These are phyloP conservation scores for Physcomitrellopsis africana DNA, from an alignment of 225 moss, liverwort and hornwort genomes.

Conservation along the genomic window DNA sequence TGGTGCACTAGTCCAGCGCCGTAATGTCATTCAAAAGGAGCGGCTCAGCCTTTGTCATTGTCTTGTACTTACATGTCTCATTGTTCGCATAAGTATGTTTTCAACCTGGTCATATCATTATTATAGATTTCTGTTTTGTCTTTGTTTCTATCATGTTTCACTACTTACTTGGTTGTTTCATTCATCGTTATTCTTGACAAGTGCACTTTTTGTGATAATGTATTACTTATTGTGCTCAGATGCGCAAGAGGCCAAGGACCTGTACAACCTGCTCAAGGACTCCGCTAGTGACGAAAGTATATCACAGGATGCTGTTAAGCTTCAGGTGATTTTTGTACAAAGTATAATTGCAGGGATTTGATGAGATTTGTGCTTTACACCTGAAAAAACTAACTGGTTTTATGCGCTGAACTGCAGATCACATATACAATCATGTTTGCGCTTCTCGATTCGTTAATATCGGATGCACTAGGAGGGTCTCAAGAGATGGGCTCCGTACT, in stretches of 20 bases:
- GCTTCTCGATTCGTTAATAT: conserved; percentile 76
- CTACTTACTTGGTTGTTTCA: neutral
- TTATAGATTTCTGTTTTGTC: conserved; percentile 11
- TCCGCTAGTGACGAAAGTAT: conserved; percentile 65
- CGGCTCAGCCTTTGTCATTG: conserved; percentile 94
- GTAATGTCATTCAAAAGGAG: conserved; percentile 87
- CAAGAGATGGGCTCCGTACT: conserved; percentile 80
- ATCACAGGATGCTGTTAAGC: conserved; percentile 66
- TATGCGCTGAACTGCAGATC: conserved; percentile 60
- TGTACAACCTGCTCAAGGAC: conserved; percentile 83
- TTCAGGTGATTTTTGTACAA: conserved; percentile 61
- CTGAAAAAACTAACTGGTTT: conserved; percentile 28
- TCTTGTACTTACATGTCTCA: conserved; percentile 83
- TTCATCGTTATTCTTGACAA: conserved; percentile 9
- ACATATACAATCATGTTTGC: conserved; percentile 94
- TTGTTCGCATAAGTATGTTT: conserved; percentile 84
- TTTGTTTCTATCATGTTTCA: neutral
- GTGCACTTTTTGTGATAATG: conserved; percentile 11
- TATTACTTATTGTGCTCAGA: conserved; percentile 53
- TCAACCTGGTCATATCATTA: conserved; percentile 9
- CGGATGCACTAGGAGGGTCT: conserved; percentile 87
- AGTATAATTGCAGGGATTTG: conserved; percentile 15
- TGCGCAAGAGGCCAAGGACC: conserved; percentile 85
- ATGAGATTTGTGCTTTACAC: conserved; percentile 19
- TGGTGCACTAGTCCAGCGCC: conserved; percentile 82